Base-by-base conservation (phyloP, 805 yeast species). In the Pichia cabralensis region DNA sequence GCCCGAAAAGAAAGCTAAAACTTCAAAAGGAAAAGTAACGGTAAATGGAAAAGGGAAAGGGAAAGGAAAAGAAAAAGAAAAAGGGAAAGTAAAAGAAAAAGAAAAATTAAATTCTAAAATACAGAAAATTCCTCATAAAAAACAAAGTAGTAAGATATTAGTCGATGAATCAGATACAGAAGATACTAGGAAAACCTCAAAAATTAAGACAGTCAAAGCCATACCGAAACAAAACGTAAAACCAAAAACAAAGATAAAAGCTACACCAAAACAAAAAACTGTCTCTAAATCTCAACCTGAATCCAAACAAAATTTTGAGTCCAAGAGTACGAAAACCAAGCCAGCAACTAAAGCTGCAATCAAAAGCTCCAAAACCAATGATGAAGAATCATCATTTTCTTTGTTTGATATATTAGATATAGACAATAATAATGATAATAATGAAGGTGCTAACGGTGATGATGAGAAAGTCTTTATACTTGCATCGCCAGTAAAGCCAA, bases 371-470 rank as follows among this genome's bases (percentile, higher is more conserved):
- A 22, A 22, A 16, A 2, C 16, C 15, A 19, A 13, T 8, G 8
- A 7, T n/a, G 28, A 20, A n/a, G 22, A 15, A 7, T 22, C 29
- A 3, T 23, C 41, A 2, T 30, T 38, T 26, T 34, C 34, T 1
- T 32, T 41, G n/a, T 35, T 41, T 25, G 44, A 41, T 19, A 27
- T 38, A n/a, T 22, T 41, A n/a, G 40, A 39, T 35, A n/a, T 30
- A 8, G 35, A 33, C 18, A 36, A 33, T 1, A 19, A 36, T 14
- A 13, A 10, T n/a, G 22, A 26, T 15, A 33, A 28, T 11, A 28
- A 25, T 6, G 25, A 32, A 14, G 23, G 20, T 17, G 29, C 17
- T 17, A 17, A 22, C 2, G 20, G 23, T 6, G 30, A 16, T 13
- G 37, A 38, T 13, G 39, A 38, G n/a, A n/a, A n/a, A 15, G 15